These are phyloP conservation scores for Lepidium didymum DNA, from an alignment of 345 rosid genomes.

Conservation along the genomic window DNA sequence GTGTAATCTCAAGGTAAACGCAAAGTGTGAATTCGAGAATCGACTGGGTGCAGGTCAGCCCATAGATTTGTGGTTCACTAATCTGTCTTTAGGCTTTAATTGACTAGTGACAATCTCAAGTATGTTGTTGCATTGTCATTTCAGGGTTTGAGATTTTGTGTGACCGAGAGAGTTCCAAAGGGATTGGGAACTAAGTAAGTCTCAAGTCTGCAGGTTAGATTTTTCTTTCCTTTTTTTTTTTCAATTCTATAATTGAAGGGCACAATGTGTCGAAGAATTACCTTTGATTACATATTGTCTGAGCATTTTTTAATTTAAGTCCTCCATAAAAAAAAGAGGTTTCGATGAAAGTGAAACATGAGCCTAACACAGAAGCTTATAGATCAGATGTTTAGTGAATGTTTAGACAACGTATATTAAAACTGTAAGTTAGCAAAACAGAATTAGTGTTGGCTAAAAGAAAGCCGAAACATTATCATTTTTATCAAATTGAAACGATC, in stretches of 20 bases:
- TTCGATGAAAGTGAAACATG: not conserved
- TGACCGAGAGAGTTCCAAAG: not conserved
- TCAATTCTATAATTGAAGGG: not conserved
- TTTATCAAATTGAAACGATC: not conserved
- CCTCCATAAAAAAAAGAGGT: not conserved
- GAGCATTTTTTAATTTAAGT: not conserved
- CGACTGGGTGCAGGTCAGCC: not conserved
- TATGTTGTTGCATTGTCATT: not conserved
- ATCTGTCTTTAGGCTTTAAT: not conserved
- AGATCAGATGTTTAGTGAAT: not conserved
- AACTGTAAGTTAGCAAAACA: not conserved
- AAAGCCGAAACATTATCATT: not conserved
- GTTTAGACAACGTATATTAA: not conserved
- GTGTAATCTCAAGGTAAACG: not conserved
- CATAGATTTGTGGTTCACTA: not conserved
- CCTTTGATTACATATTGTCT: not conserved
- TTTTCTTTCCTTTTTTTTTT: not conserved
- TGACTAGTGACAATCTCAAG: not conserved
- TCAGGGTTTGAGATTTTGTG: not conserved
- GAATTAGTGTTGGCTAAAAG: not conserved
- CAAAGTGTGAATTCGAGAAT: not conserved
- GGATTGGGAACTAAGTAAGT: not conserved
- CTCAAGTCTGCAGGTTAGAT: conserved; percentile 8
- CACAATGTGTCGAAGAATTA: not conserved
- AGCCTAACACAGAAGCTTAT: not conserved